Conservation (phyloP, 202 grass and related monocot genomes). For the Zizania palustris region DNA sequence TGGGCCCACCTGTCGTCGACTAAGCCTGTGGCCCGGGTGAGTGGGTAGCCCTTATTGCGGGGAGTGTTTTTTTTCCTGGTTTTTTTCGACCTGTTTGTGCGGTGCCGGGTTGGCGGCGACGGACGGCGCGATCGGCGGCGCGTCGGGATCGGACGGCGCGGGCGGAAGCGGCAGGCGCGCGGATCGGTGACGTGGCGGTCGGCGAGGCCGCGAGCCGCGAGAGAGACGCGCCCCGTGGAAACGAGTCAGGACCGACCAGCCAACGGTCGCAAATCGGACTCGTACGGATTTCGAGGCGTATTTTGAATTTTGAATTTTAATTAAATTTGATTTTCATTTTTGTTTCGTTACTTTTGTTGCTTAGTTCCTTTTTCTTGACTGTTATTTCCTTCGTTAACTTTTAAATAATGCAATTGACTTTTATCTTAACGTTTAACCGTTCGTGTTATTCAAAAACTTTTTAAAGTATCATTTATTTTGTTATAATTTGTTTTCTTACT, state of each 20-base stretch:
- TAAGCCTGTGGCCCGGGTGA: neutral
- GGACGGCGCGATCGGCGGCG: constrained; percentile 29
- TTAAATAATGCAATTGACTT: too few species aligned
- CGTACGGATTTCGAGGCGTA: neutral
- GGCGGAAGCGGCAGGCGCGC: neutral
- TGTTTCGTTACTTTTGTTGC: too few species aligned
- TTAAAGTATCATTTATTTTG: too few species aligned
- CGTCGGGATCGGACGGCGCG: constrained; percentile 23
- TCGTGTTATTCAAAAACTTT: too few species aligned
- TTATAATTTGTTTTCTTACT: too few species aligned
- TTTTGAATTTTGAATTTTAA: too few species aligned
- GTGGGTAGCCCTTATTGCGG: neutral
- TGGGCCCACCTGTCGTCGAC: neutral
- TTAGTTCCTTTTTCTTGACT: too few species aligned
- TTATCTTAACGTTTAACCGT: too few species aligned
- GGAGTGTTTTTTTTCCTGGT: neutral
- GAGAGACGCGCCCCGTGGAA: neutral
- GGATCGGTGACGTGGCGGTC: constrained; percentile 65
- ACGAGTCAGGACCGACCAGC: neutral
- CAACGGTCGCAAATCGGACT: neutral
- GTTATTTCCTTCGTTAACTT: too few species aligned
- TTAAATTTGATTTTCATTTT: too few species aligned
- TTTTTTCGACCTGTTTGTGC: neutral
- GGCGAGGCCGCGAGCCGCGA: neutral
- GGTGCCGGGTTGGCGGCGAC: neutral